These are phyloP conservation scores for Aspergillus sp. DNA, from an alignment of 2,329 filamentous ascomycete genomes.

Conservation along the genomic window DNA sequence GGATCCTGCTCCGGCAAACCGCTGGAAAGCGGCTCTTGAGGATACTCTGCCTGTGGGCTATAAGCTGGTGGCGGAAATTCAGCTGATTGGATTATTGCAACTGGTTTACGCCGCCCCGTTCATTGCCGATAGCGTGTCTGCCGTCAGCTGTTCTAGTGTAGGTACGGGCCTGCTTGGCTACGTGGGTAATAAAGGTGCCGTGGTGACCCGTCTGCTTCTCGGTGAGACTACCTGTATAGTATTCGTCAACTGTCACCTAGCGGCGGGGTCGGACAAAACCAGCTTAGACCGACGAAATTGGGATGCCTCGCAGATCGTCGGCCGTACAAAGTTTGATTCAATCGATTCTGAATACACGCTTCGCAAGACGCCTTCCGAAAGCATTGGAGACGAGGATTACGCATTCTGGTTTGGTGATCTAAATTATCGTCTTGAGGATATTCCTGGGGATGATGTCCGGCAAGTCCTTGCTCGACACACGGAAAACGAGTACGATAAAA, in stretches of 20 bases:
- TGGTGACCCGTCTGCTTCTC: slow-evolving; percentile 76
- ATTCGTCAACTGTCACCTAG: slow-evolving; percentile 89
- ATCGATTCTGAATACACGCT: slow-evolving; percentile 63
- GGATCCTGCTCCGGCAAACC: slow-evolving; percentile 68
- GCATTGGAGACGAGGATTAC: slow-evolving; percentile 87
- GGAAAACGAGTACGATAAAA: slow-evolving; percentile 70
- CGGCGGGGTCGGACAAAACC: slow-evolving; percentile 76
- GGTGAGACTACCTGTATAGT: slow-evolving; percentile 87
- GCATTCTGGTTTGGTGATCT: slow-evolving; percentile 95
- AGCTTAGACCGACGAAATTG: slow-evolving; percentile 83
- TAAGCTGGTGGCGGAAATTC: slow-evolving; percentile 72
- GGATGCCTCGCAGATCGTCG: slow-evolving; percentile 78
- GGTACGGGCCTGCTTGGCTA: slow-evolving; percentile 91
- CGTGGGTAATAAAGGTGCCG: slow-evolving; percentile 93
- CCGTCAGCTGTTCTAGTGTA: slow-evolving; percentile 77
- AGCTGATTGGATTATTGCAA: slow-evolving; percentile 80
- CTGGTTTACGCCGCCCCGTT: slow-evolving; percentile 82
- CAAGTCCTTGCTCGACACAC: slow-evolving; percentile 80
- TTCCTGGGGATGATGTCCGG: slow-evolving; percentile 88
- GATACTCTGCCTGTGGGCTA: slow-evolving; percentile 76
- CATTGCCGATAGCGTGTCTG: slow-evolving; percentile 71
- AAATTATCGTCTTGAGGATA: slow-evolving; percentile 86
- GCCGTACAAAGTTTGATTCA: slow-evolving; percentile 75
- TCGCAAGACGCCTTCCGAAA: slow-evolving; percentile 58
- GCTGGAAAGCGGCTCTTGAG: slow-evolving; percentile 78